Conservation (phyloP, 2,329 filamentous ascomycete genomes). For the Sporothrix pseudoabietina region DNA sequence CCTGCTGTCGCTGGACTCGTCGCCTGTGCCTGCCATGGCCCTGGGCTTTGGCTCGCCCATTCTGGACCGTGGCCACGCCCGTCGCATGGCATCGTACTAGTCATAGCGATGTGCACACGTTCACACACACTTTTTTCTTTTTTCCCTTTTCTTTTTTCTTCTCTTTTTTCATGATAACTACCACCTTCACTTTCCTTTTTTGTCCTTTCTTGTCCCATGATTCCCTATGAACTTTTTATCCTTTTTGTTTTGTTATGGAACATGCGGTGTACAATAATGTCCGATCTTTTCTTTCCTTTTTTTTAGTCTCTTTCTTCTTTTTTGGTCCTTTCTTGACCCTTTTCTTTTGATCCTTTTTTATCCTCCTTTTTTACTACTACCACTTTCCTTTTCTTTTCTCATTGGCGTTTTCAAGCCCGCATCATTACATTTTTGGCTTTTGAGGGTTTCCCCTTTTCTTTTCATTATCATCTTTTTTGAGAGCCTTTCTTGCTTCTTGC, state of each 20-base stretch:
- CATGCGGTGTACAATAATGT: conserved; percentile 28
- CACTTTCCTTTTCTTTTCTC: conserved; percentile 12
- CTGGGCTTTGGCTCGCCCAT: conserved; percentile 45
- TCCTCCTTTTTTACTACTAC: conserved; percentile 7
- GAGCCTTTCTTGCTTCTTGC: conserved; percentile 1
- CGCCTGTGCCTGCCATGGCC: conserved; percentile 49
- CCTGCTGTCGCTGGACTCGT: conserved; percentile 35
- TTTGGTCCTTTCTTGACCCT: not conserved
- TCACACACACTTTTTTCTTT: not conserved
- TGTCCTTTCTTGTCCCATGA: conserved; percentile 22
- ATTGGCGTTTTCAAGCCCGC: conserved; percentile 11
- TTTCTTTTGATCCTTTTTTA: not conserved
- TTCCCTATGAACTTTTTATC: conserved; percentile 13
- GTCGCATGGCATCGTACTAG: conserved; percentile 68
- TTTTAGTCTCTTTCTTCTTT: conserved; percentile 1
- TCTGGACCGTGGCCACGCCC: conserved; percentile 55
- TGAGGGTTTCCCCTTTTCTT: not conserved
- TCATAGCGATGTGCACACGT: not conserved
- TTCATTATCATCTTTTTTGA: not conserved
- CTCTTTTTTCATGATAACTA: not conserved
- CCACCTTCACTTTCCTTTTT: not conserved
- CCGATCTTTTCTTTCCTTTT: conserved; percentile 4
- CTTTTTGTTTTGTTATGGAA: conserved; percentile 20
- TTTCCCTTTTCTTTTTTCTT: no score
- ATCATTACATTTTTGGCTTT: conserved; percentile 14